Percentiles rank a stretch among this genome's conserved stretches.
Conservation (phyloP, 805 yeast species). For the Ogataea nitratoaversa region DNA sequence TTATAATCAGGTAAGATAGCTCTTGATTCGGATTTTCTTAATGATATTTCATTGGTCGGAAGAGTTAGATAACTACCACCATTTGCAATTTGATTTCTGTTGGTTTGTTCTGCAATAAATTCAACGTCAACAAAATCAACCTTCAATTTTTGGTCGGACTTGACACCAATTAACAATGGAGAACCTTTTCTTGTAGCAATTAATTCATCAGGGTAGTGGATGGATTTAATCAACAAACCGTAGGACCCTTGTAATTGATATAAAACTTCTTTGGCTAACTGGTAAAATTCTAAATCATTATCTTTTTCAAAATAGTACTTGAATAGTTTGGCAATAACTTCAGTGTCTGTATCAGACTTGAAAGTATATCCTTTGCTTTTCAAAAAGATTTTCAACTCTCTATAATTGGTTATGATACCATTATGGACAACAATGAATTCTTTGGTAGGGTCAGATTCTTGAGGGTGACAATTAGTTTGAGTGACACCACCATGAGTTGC, state of each 20-base stretch:
- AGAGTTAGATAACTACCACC: constrained; percentile 15
- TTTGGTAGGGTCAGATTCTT: constrained; percentile 74
- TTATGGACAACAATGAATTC: constrained; percentile 94
- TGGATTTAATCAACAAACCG: constrained; percentile 88
- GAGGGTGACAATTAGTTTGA: constrained; percentile 90
- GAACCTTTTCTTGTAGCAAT: constrained; percentile 98
- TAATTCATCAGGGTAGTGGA: constrained; percentile 91
- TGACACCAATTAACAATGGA: constrained; percentile 94
- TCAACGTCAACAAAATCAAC: constrained; percentile 98
- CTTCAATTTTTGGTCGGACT: constrained; percentile 89
- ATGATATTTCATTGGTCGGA: constrained; percentile 17
- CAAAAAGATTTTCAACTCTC: constrained; percentile 83
- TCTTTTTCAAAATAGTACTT: constrained; percentile 84
- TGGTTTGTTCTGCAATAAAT: constrained; percentile 65
- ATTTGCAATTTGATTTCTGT: constrained; percentile 25
- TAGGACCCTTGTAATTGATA: constrained; percentile 96
- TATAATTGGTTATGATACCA: constrained; percentile 95
- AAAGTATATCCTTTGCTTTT: constrained; percentile 74
- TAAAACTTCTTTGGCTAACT: constrained; percentile 86
- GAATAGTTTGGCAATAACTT: constrained; percentile 93
- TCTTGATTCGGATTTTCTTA: constrained; percentile 60
- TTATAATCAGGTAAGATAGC: constrained; percentile 94
- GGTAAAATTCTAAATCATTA: constrained; percentile 79
- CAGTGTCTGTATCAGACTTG: constrained; percentile 95
- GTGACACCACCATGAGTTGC: constrained; percentile 98